Percentiles rank a stretch among this genome's conserved stretches.
phyloP scores from a whole-genome alignment of 805 yeast species.

The Yarrowia porcina region DNA sequence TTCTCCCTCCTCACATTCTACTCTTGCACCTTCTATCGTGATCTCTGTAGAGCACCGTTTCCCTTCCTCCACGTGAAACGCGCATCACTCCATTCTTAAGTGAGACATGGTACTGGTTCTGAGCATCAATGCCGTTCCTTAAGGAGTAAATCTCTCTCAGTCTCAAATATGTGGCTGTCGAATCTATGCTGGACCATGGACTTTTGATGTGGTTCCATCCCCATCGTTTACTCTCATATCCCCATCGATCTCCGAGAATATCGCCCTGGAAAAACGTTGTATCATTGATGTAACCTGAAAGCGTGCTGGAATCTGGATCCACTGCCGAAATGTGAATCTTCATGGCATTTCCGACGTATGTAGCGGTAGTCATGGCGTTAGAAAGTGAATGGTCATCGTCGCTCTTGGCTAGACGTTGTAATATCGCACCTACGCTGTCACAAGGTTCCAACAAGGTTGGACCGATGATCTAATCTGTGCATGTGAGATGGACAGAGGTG shows the following conservation, averaged over 20 bases:
- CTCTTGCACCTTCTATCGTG: background rate
- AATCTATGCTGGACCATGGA: background rate
- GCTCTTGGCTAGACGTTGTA: background rate
- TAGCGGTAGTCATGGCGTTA: background rate
- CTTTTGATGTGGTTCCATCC: background rate
- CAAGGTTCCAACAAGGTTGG: constrained; percentile 7
- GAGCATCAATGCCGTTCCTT: background rate
- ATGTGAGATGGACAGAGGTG: no score
- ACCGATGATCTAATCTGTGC: background rate
- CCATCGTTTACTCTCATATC: background rate
- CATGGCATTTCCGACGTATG: background rate
- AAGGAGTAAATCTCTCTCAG: background rate
- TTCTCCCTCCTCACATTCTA: background rate
- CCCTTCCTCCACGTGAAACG: background rate
- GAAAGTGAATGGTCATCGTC: background rate
- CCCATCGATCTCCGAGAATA: constrained; percentile 9
- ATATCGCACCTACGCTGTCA: background rate
- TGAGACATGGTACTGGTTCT: background rate
- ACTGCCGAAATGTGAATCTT: background rate
- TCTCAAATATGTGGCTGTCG: background rate
- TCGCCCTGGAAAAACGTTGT: constrained; percentile 15
- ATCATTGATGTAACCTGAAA: background rate
- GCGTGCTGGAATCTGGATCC: constrained; percentile 1
- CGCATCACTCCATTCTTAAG: constrained; percentile 6
- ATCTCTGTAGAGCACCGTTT: background rate